phyloP scores from a whole-genome alignment of 148 eudicot species.

The Pouteria glomerata region DNA sequence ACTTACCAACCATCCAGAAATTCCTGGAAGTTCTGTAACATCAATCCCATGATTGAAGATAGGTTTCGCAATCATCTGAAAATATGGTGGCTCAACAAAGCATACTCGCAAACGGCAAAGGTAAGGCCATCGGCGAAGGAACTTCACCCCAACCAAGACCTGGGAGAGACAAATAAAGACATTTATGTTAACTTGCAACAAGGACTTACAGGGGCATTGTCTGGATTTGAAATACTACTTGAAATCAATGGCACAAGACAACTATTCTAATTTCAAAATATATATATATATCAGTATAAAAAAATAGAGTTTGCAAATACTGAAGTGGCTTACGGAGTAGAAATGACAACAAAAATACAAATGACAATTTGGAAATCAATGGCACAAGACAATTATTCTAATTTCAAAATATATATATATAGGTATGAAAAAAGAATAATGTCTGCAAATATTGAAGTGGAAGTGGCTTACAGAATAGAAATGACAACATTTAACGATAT shows the following conservation, averaged over 20 bases:
- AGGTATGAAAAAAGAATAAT: not conserved
- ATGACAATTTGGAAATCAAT: not conserved
- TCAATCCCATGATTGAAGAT: conserved; percentile 74
- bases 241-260: not conserved
- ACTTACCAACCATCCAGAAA: conserved; percentile 94
- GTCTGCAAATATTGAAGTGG: not conserved
- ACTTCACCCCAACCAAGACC: conserved; percentile 92
- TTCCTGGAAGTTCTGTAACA: conserved; percentile 89
- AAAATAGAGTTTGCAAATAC: not conserved
- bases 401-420: not conserved
- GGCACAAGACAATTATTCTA: not conserved
- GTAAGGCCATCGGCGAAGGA: conserved; percentile 75
- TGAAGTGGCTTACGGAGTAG: not conserved
- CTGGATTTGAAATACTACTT: not conserved
- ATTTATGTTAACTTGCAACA: not conserved
- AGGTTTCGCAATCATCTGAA: conserved; percentile 91
- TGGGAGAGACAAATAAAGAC: conserved; percentile 21
- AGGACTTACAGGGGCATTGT: not conserved
- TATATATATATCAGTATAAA: not conserved
- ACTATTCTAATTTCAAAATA: not conserved
- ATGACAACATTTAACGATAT: not conserved
- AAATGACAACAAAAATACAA: not conserved
- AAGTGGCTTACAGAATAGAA: not conserved
- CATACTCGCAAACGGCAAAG: conserved; percentile 83
- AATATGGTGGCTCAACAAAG: conserved; percentile 94